Evolutionary conservation across 1,284 basidiomycete genomes (phyloP).

Genomic region (Marasmius tenuissimus): DNA sequence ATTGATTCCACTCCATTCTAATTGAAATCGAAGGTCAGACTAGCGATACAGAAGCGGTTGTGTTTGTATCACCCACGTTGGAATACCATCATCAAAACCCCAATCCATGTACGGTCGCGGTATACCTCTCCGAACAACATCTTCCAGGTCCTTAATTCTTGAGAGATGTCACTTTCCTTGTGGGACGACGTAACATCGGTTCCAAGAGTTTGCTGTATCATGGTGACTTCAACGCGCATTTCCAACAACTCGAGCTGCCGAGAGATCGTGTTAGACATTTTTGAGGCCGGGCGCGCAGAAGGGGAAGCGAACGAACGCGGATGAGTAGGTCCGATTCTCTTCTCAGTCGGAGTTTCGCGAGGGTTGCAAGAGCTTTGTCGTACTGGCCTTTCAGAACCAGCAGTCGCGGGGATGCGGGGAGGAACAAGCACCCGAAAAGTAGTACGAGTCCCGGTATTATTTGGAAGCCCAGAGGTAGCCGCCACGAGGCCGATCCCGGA

Average conservation of each 20-base stretch:
- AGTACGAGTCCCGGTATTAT: slow-evolving; percentile 69
- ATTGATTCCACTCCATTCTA: slow-evolving; percentile 85
- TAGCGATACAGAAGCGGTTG: not conserved
- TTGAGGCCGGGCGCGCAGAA: not conserved
- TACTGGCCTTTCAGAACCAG: slow-evolving; percentile 57
- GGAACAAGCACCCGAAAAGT: slow-evolving; percentile 57
- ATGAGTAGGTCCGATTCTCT: slow-evolving; percentile 50
- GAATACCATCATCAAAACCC: slow-evolving; percentile 75
- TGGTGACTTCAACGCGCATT: slow-evolving; percentile 63
- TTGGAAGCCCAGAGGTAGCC: slow-evolving; percentile 74
- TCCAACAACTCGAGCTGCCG: slow-evolving; percentile 67
- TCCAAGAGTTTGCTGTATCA: slow-evolving; percentile 38
- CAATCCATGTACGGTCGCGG: slow-evolving; percentile 61
- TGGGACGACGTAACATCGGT: not conserved
- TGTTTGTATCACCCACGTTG: slow-evolving; percentile 54
- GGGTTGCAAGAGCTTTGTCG: slow-evolving; percentile 50
- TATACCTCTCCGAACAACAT: slow-evolving; percentile 54
- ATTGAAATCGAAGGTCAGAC: not conserved
- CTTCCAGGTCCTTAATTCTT: slow-evolving; percentile 53
- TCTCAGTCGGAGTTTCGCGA: slow-evolving; percentile 52
- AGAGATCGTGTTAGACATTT: not conserved
- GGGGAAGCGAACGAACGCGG: slow-evolving; percentile 39
- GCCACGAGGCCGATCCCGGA: slow-evolving; percentile 65
- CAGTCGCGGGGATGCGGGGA: slow-evolving; percentile 75
- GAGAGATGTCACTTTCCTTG: slow-evolving; percentile 15